A percentile compares a stretch with the other conserved stretches of the same genome.
Evolutionary conservation across 78 protist species (phyloP).

Genomic region (Protostelium mycophagum): DNA sequence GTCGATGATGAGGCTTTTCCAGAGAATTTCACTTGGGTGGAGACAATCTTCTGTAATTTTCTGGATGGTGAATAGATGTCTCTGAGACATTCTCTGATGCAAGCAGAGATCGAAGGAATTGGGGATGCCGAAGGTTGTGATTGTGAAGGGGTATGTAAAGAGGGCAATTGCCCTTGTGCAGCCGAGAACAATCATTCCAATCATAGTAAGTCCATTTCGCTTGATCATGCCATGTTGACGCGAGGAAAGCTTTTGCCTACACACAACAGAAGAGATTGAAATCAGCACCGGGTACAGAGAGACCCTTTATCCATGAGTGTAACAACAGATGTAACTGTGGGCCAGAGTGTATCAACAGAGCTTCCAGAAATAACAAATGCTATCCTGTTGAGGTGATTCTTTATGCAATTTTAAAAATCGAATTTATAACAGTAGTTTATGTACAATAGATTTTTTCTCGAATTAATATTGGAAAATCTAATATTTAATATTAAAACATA

Average conservation of each 20-base stretch:
- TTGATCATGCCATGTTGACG: conserved; percentile 6
- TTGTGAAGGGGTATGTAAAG: conserved; percentile 34
- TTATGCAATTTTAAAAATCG: neutral
- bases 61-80: neutral
- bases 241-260: neutral
- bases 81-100: conserved; percentile 9
- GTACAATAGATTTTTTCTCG: neutral
- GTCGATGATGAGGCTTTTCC: conserved; percentile 23
- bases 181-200: no score
- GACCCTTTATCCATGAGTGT: conserved; percentile 35
- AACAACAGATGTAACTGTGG: conserved; percentile 33
- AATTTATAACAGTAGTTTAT: neutral
- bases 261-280: neutral
- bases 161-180: neutral
- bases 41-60: neutral
- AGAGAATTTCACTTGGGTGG: conserved; percentile 14
- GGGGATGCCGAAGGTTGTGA: conserved; percentile 15
- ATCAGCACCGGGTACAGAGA: neutral
- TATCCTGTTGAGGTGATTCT: conserved; percentile 1
- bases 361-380: conserved; percentile 15
- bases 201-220: neutral
- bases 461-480: no score
- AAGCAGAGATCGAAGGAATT: neutral
- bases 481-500: neutral
- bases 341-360: conserved; percentile 21